Base-by-base conservation (phyloP, 2,329 filamentous ascomycete species). In the Aschersonia sp. region DNA sequence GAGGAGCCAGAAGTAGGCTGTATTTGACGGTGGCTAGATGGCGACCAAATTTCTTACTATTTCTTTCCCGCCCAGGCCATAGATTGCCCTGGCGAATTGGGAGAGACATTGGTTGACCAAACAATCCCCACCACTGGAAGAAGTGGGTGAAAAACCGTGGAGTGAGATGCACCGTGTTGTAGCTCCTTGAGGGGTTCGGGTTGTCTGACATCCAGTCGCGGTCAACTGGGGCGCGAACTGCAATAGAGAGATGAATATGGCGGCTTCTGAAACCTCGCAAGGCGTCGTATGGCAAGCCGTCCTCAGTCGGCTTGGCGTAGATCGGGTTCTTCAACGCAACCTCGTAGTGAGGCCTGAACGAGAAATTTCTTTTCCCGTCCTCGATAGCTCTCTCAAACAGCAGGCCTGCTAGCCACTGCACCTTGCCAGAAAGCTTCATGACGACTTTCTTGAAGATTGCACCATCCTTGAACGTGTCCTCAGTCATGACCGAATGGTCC, bases 11-110 rank as follows among this genome's bases (percentile, higher is more conserved):
- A 4, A 97, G 74, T 29, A 98, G 69, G 52, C 90, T 95, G 68
- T 97, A 97, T 70, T 98, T 98, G 71, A 98, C 89, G 7, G 94
- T 98, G n/a, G 88, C 90, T 51, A 98, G 70, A 65, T 98, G 94
- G 45, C 92, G 79, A 11, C 90, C 90, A 62, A 98, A 98, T 62
- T 98, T 98, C 68, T 98, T 98, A 71, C 87, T 95, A 43, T 87
- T 92, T 70, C 95, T 95, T 56, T 95, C 92, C 30, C 88, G 77
- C 0, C 87, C 88, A 5, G 89, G 90, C 81, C 89, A 98, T 4
- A 98, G 73, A 44, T 77, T 76, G 12, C 92, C 92, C 67, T 98
- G 94, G 1, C 92, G 86, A 49, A 98, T 84, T 9, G 92, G 94
- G 31, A 98, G 72, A 9, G 90, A 94, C 81, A 97, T 88, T 7